These are phyloP conservation scores for Cymbopogon citratus DNA, from an alignment of 176 grass and related monocot genomes.

Conservation along the genomic window DNA sequence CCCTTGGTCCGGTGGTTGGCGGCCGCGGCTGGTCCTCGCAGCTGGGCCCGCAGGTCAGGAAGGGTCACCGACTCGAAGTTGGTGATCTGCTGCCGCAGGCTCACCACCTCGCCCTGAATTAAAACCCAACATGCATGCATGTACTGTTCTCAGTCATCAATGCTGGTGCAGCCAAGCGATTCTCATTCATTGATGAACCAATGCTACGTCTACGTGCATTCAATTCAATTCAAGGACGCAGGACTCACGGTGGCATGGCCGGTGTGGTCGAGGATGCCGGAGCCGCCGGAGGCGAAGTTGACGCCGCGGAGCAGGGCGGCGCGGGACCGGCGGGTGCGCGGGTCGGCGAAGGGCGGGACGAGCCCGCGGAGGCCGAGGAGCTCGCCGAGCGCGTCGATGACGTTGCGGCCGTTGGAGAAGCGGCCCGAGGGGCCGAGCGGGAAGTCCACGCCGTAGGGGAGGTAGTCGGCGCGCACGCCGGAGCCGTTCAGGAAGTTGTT, in stretches of 20 bases:
- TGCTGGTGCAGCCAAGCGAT: background rate
- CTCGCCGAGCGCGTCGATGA: conserved; percentile 61
- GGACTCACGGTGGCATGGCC: conserved; percentile 25
- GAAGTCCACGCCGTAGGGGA: conserved; percentile 73
- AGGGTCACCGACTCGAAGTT: conserved; percentile 50
- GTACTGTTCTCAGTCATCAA: no score
- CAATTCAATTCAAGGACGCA: background rate
- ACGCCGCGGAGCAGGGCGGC: conserved; percentile 33
- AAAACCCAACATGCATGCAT: background rate
- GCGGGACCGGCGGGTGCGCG: conserved; percentile 27
- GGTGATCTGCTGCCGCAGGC: conserved; percentile 45
- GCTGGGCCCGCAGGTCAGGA: conserved; percentile 37
- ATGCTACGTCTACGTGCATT: background rate
- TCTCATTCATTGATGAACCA: background rate
- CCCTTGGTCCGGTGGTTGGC: background rate
- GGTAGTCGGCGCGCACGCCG: conserved; percentile 58
- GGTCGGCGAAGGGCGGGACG: conserved; percentile 54
- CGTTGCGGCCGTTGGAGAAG: conserved; percentile 72
- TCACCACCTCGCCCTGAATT: conserved; percentile 43
- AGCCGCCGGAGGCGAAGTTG: conserved; percentile 73
- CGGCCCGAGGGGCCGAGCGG: conserved; percentile 54
- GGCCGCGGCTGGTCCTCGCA: background rate
- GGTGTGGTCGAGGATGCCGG: conserved; percentile 63
- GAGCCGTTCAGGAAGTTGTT: conserved; percentile 59
- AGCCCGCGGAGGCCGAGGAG: conserved; percentile 39